These are phyloP conservation scores for Aspergillus pseudoviridinutans DNA, from an alignment of 2,329 filamentous ascomycete genomes.

Conservation along the genomic window DNA sequence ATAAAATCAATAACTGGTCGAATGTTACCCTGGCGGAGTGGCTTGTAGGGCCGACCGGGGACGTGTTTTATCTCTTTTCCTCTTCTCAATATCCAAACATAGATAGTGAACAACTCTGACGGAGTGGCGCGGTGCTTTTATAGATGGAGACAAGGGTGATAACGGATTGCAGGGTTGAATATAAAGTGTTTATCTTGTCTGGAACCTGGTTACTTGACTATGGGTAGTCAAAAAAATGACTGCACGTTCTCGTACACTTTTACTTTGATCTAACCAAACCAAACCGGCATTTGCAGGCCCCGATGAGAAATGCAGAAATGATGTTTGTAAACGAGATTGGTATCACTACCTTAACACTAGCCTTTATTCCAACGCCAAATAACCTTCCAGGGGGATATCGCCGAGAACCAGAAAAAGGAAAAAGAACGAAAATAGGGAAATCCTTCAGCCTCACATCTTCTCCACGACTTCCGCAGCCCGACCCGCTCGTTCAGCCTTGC, in stretches of 20 bases:
- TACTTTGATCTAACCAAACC: neutral
- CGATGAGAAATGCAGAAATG: neutral
- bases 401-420: conserved; percentile 7
- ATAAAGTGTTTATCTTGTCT: conserved; percentile 5
- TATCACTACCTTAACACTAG: conserved; percentile 2
- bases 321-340: neutral
- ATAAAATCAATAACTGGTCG: conserved; percentile 2
- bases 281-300: neutral
- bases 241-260: neutral
- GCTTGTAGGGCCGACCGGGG: neutral
- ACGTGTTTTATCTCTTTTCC: conserved; percentile 1
- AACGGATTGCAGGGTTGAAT: conserved; percentile 5
- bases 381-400: neutral
- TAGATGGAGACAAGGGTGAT: conserved; percentile 9
- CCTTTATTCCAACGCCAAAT: conserved; percentile 1
- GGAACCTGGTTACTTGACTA: neutral
- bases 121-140: conserved; percentile 15
- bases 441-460: conserved; percentile 30
- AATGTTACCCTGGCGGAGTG: neutral
- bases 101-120: conserved; percentile 13
- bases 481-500: conserved; percentile 44
- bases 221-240: neutral
- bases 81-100: conserved; percentile 7
- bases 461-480: conserved; percentile 46
- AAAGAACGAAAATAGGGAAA: neutral